Evolutionary conservation across 768 basidiomycete species (phyloP).

Genomic region (Kwoniella europaea): DNA sequence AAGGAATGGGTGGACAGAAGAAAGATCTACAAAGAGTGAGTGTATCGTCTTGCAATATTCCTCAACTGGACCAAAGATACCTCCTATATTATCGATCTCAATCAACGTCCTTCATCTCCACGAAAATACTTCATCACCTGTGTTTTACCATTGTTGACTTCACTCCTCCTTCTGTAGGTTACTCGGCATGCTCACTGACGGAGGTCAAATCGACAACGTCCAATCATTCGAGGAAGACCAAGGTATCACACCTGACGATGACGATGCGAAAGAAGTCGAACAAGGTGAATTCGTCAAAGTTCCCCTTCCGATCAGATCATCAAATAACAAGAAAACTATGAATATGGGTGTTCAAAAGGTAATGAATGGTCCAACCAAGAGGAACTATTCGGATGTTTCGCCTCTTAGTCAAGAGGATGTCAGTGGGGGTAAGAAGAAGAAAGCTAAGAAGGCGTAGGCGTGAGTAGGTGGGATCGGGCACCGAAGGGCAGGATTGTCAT

Average conservation of each 20-base stretch:
- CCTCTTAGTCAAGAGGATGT: conserved; percentile 5
- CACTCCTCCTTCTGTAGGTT: conserved; percentile 63
- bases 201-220: conserved; percentile 70
- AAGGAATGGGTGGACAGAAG: conserved; percentile 77
- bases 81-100: not conserved
- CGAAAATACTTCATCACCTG: not conserved
- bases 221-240: conserved; percentile 73
- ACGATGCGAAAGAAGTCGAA: conserved; percentile 73
- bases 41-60: conserved; percentile 22
- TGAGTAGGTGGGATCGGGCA: not conserved
- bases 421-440: conserved; percentile 36
- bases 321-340: not conserved
- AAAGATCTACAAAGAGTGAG: conserved; percentile 77
- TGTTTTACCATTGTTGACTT: not conserved
- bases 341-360: conserved; percentile 3
- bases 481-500: not conserved
- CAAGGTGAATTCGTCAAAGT: conserved; percentile 65
- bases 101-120: not conserved
- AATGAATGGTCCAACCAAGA: conserved; percentile 2
- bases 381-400: not conserved
- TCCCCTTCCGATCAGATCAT: not conserved
- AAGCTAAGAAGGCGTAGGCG: conserved; percentile 34
- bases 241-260: conserved; percentile 77
- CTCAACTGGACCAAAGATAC: not conserved
- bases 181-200: conserved; percentile 73